These are phyloP conservation scores for Colletotrichum camelliae DNA, from an alignment of 2,329 filamentous ascomycete genomes.

Conservation along the genomic window DNA sequence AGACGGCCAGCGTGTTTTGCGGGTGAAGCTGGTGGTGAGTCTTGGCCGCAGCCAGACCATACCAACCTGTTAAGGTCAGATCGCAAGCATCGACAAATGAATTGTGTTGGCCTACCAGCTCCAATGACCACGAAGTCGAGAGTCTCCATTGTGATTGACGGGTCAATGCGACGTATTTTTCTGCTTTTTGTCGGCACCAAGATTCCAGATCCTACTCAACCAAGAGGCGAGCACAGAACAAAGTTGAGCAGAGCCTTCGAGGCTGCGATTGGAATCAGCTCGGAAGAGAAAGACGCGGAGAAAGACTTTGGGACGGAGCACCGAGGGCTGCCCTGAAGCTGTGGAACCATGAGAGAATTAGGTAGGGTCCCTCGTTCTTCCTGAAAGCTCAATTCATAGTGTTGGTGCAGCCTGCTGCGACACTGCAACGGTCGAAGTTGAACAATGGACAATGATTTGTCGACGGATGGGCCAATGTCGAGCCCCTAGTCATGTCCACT, in stretches of 20 bases:
- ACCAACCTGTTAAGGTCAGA: conserved; percentile 42
- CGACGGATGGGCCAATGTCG: background rate
- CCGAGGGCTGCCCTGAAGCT: background rate
- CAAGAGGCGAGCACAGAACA: background rate
- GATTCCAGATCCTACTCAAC: background rate
- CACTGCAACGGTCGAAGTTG: background rate
- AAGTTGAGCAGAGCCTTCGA: background rate
- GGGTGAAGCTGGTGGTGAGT: conserved; percentile 66
- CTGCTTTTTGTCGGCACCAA: background rate
- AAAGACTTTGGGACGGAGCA: background rate
- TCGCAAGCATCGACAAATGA: background rate
- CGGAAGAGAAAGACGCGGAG: background rate
- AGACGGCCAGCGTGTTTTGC: conserved; percentile 56
- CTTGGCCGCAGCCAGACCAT: conserved; percentile 66
- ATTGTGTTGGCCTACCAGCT: conserved; percentile 50
- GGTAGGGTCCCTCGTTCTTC: background rate
- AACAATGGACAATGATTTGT: background rate
- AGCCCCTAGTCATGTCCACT: background rate
- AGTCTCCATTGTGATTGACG: conserved; percentile 40
- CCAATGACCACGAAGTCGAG: conserved; percentile 55
- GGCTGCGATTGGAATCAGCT: background rate
- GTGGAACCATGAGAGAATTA: background rate
- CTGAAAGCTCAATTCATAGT: background rate
- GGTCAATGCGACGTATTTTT: background rate
- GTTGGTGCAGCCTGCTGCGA: background rate